A percentile compares a stretch with the other conserved stretches of the same genome.
phyloP scores from a whole-genome alignment of 2,329 filamentous ascomycete genomes.

The Beauveria varroae region DNA sequence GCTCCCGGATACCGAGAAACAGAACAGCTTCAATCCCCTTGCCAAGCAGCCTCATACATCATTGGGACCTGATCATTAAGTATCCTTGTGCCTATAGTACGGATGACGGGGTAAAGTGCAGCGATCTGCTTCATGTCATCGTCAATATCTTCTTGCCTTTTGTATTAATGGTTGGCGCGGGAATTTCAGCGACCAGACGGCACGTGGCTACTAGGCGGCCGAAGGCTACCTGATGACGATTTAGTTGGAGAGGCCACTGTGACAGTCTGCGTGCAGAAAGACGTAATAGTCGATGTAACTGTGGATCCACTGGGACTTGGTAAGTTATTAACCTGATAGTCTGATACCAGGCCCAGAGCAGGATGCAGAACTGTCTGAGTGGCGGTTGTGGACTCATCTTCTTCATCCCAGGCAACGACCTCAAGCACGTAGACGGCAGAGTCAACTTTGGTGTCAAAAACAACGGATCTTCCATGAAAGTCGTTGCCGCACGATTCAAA shows the following conservation, averaged over 20 bases:
- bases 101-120: conserved; percentile 53
- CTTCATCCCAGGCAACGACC: conserved; percentile 55
- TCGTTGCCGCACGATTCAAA: conserved; percentile 30
- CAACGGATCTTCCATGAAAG: conserved; percentile 24
- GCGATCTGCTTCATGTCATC: conserved; percentile 53
- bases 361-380: conserved; percentile 27
- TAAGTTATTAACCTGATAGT: not conserved
- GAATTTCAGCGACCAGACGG: not conserved
- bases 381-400: conserved; percentile 40
- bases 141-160: conserved; percentile 53
- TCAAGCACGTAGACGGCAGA: conserved; percentile 35
- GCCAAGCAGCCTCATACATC: conserved; percentile 55
- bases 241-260: not conserved
- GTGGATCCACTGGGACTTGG: not conserved
- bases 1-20: conserved; percentile 67
- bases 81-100: conserved; percentile 67
- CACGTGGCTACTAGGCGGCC: not conserved
- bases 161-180: conserved; percentile 53
- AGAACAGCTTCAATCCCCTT: conserved; percentile 67
- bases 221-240: not conserved
- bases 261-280: conserved; percentile 5
- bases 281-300: not conserved
- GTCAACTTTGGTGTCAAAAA: conserved; percentile 29
- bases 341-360: conserved; percentile 10
- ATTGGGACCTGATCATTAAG: conserved; percentile 60